Conservation (phyloP, 2,329 filamentous ascomycete species). For the Sphaerulina musiva region DNA sequence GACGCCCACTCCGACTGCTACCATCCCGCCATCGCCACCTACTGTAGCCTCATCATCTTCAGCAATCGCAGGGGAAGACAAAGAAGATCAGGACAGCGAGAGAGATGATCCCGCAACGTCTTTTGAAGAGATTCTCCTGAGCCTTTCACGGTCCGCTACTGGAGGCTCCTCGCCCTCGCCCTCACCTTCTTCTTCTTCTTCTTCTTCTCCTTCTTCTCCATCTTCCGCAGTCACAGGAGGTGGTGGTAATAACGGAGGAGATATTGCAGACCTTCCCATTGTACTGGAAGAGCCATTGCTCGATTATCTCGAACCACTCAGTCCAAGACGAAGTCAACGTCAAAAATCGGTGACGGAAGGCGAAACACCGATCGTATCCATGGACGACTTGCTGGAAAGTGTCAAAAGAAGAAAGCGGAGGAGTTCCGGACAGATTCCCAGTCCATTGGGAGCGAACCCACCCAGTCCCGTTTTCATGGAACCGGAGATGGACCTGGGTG, state of each 20-base stretch:
- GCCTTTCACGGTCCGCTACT: constrained; percentile 2
- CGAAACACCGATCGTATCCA: constrained; percentile 23
- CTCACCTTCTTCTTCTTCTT: neutral
- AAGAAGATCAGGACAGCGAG: neutral
- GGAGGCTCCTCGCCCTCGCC: neutral
- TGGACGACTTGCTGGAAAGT: constrained; percentile 27
- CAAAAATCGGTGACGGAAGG: constrained; percentile 14
- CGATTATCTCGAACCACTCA: constrained; percentile 19
- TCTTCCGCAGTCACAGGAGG: neutral
- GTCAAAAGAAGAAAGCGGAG: constrained; percentile 27
- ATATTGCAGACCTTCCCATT: constrained; percentile 8
- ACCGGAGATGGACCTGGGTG: neutral
- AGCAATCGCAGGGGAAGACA: neutral
- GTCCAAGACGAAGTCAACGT: constrained; percentile 1
- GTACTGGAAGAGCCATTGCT: neutral
- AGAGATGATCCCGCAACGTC: constrained; percentile 17
- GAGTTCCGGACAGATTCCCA: constrained; percentile 20
- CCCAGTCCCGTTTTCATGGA: constrained; percentile 7
- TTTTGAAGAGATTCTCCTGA: constrained; percentile 27
- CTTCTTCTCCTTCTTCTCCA: neutral
- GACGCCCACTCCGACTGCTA: constrained; percentile 13
- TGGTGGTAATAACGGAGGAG: neutral
- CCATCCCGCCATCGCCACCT: constrained; percentile 1
- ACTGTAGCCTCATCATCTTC: neutral
- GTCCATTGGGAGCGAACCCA: constrained; percentile 26